These are phyloP conservation scores for Mycena metata DNA, from an alignment of 768 basidiomycete genomes.

Conservation along the genomic window DNA sequence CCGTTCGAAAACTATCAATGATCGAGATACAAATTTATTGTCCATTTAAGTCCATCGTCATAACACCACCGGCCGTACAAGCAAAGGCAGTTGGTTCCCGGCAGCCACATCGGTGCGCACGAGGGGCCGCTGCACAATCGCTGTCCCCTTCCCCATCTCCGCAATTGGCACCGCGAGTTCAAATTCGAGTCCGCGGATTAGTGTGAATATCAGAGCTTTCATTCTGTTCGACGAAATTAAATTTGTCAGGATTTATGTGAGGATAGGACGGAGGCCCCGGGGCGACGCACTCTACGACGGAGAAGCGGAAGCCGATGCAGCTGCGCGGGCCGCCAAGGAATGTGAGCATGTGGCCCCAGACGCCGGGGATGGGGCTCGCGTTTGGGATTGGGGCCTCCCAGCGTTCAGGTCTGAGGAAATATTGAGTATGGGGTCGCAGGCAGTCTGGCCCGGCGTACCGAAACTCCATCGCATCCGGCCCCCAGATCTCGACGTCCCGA, in stretches of 20 bases:
- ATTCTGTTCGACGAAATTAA: not conserved
- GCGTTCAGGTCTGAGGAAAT: constrained; percentile 64
- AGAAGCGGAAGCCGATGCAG: not conserved
- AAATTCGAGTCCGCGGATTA: not conserved
- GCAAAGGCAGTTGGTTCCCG: too few relatives aligned
- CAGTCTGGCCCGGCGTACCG: constrained; percentile 42
- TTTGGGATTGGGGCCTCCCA: constrained; percentile 49
- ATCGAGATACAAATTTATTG: too few relatives aligned
- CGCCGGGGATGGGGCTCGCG: constrained; percentile 51
- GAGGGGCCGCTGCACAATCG: too few relatives aligned
- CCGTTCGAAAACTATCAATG: too few relatives aligned
- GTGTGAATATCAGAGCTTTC: not conserved
- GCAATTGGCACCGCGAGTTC: not conserved
- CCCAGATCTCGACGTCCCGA: constrained; percentile 56
- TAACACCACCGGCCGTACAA: too few relatives aligned
- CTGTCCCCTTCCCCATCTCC: too few relatives aligned
- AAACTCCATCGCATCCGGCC: constrained; percentile 59
- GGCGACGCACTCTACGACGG: not conserved
- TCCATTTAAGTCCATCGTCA: too few relatives aligned
- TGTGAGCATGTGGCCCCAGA: constrained; percentile 28
- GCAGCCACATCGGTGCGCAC: too few relatives aligned
- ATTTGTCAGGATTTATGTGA: too few relatives aligned
- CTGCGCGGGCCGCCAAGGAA: not conserved
- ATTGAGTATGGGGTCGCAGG: too few relatives aligned
- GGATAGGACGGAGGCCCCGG: too few relatives aligned